These are phyloP conservation scores for Ceratorhiza oryzae-sativae DNA, from an alignment of 1,284 basidiomycete genomes.

Conservation along the genomic window DNA sequence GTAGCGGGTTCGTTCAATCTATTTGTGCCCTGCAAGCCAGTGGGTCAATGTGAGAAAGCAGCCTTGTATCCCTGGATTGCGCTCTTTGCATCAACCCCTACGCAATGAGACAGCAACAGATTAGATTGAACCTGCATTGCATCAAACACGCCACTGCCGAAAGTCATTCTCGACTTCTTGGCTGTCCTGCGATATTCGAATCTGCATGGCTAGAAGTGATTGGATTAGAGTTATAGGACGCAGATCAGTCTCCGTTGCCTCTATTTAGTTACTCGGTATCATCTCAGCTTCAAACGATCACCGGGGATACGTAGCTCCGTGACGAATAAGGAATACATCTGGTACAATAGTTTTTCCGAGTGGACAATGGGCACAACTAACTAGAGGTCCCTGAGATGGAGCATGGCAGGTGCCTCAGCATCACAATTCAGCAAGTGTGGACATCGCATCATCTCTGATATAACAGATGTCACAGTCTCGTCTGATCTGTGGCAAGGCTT, in stretches of 20 bases:
- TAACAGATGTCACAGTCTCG: not conserved
- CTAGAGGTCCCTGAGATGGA: not conserved
- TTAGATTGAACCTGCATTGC: not conserved
- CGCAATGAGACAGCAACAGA: not conserved
- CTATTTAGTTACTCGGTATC: not conserved
- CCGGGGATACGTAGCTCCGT: constrained; percentile 3
- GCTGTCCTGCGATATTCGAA: not conserved
- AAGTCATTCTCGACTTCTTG: constrained; percentile 3
- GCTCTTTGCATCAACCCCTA: no score
- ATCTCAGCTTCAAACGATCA: not conserved
- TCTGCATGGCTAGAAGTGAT: not conserved
- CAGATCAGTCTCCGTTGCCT: not conserved
- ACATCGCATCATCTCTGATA: not conserved
- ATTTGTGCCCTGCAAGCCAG: not conserved
- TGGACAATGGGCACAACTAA: not conserved
- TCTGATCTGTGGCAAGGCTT: no score
- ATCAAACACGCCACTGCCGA: not conserved
- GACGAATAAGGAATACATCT: not conserved
- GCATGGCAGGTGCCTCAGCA: not conserved
- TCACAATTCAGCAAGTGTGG: not conserved
- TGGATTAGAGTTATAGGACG: not conserved
- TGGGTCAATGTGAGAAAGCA: not conserved
- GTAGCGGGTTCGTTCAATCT: not conserved
- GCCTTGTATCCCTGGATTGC: not conserved
- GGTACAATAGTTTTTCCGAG: not conserved